Evolutionary conservation across 129 eudicot genomes (phyloP).

Genomic region (Artemisia annua): DNA sequence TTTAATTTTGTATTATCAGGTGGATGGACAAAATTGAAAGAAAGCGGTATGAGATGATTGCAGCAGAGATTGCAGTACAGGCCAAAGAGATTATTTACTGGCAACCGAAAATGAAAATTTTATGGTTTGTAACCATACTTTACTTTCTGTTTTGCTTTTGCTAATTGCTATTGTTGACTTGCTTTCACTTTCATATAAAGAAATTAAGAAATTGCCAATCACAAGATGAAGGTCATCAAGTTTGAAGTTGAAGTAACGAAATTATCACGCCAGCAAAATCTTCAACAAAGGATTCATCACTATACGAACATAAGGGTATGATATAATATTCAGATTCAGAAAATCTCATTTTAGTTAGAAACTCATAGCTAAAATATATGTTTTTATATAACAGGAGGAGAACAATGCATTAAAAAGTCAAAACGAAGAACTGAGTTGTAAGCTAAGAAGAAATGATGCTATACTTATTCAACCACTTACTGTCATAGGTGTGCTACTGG

Average conservation of each 20-base stretch:
- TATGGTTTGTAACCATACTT: constrained; percentile 48
- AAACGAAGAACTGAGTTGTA: constrained; percentile 69
- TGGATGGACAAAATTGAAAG: constrained; percentile 95
- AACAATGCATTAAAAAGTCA: too few species aligned
- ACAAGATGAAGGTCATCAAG: constrained; percentile 64
- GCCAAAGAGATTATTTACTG: constrained; percentile 55
- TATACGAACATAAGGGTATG: constrained; percentile 91
- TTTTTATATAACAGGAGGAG: too few species aligned
- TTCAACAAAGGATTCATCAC: constrained; percentile 95
- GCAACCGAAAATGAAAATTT: constrained; percentile 70
- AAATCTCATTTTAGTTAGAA: too few species aligned
- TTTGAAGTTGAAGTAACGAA: constrained; percentile 76
- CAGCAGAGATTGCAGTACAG: constrained; percentile 71
- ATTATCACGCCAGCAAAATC: constrained; percentile 89
- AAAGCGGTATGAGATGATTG: constrained; percentile 79
- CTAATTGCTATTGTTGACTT: constrained; percentile 11
- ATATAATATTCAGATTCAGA: neutral
- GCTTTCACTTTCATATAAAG: too few species aligned
- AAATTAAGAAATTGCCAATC: constrained; percentile 53
- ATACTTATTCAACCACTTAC: constrained; percentile 47
- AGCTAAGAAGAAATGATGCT: constrained; percentile 57
- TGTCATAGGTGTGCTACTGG: too few species aligned
- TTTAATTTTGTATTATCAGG: constrained; percentile 32
- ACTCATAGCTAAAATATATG: too few species aligned
- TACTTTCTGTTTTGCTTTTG: neutral